Conservation (phyloP, 1,284 basidiomycete species). For the Leccinum proximum region DNA sequence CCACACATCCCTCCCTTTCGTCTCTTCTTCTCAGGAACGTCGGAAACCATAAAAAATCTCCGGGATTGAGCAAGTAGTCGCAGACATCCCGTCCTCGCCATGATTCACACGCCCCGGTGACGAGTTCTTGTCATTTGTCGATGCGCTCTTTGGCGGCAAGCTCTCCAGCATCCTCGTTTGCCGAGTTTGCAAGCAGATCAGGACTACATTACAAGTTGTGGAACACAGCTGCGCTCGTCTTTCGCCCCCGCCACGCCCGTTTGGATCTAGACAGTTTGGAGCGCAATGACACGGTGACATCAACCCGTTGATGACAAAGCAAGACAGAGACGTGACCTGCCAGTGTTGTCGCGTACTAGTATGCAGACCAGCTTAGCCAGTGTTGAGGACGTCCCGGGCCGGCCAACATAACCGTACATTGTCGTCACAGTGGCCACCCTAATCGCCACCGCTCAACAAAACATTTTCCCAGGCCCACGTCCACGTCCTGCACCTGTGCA, state of each 20-base stretch:
- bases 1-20: slow-evolving; percentile 52
- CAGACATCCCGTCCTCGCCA: slow-evolving; percentile 5
- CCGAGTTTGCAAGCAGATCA: slow-evolving; percentile 81
- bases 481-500: slow-evolving; percentile 39
- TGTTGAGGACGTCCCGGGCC: too few species aligned
- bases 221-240: slow-evolving; percentile 41
- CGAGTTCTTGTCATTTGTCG: slow-evolving; percentile 72
- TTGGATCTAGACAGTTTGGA: slow-evolving; percentile 27
- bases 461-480: slow-evolving; percentile 27
- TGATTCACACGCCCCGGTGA: slow-evolving; percentile 32
- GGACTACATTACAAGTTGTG: slow-evolving; percentile 22
- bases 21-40: slow-evolving; percentile 52
- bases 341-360: too few species aligned
- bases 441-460: slow-evolving; percentile 37
- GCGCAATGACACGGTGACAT: slow-evolving; percentile 29
- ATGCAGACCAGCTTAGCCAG: too few species aligned
- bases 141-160: slow-evolving; percentile 88
- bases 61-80: slow-evolving; percentile 16
- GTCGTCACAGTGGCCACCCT: slow-evolving; percentile 9
- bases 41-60: slow-evolving; percentile 40
- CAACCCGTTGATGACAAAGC: slow-evolving; percentile 6
- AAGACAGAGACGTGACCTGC: too few species aligned
- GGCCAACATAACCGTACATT: slow-evolving; percentile 22
- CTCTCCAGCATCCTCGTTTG: slow-evolving; percentile 91
- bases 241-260: slow-evolving; percentile 50